A percentile compares a stretch with the other conserved stretches of the same genome.
phyloP scores from a whole-genome alignment of 2,329 filamentous ascomycete genomes.

The Talaromyces sp. region DNA sequence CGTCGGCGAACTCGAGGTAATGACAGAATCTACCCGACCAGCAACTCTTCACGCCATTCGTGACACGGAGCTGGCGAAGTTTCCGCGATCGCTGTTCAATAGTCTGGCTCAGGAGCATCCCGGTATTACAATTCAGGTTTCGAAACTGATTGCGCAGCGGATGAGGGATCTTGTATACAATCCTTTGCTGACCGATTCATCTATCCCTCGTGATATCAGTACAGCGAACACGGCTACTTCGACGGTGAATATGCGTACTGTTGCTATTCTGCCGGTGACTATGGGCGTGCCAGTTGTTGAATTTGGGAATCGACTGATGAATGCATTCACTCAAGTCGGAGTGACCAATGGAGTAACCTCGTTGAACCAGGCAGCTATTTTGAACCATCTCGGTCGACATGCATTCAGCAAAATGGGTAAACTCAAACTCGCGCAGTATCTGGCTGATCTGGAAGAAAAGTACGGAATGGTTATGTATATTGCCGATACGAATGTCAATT shows the following conservation, averaged over 20 bases:
- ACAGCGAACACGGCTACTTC: constrained; percentile 60
- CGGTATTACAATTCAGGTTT: constrained; percentile 97
- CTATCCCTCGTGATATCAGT: constrained; percentile 55
- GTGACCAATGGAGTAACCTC: constrained; percentile 85
- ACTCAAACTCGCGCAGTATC: constrained; percentile 87
- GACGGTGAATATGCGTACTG: constrained; percentile 85
- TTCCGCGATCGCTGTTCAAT: constrained; percentile 93
- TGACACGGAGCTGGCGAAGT: constrained; percentile 93
- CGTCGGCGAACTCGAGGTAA: constrained; percentile 91
- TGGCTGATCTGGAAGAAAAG: constrained; percentile 95
- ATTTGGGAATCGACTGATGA: constrained; percentile 84
- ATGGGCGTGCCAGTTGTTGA: constrained; percentile 90
- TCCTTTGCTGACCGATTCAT: constrained; percentile 58
- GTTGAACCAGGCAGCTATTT: constrained; percentile 85
- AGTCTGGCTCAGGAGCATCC: constrained; percentile 95
- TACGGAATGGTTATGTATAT: constrained; percentile 94
- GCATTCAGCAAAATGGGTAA: constrained; percentile 98
- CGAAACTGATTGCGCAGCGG: constrained; percentile 92
- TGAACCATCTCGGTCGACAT: constrained; percentile 91
- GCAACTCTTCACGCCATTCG: constrained; percentile 92
- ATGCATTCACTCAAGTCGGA: constrained; percentile 82
- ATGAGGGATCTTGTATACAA: constrained; percentile 82
- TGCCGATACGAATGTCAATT: constrained; percentile 93
- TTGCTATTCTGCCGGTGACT: constrained; percentile 86
- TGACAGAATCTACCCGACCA: constrained; percentile 88